Percentiles rank a stretch among this genome's conserved stretches.
Evolutionary conservation across 2,329 filamentous ascomycete species (phyloP).

Genomic region (Anthostomella pinea): DNA sequence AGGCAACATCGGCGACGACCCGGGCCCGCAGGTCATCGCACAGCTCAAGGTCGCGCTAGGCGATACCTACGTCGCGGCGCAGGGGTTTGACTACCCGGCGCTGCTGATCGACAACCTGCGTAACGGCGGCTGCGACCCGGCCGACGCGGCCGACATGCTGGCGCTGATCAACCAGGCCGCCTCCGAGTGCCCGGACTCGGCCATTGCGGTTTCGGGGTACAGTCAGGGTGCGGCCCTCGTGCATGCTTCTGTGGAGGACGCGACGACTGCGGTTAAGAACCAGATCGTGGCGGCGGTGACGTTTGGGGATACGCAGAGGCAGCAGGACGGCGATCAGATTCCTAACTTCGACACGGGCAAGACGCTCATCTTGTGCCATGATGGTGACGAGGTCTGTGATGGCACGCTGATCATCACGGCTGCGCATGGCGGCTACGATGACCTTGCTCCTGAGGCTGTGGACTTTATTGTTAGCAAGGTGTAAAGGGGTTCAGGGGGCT

Average conservation of each 20-base stretch:
- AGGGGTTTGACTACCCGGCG: conserved; percentile 26
- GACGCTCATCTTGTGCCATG: conserved; percentile 44
- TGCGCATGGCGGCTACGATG: conserved; percentile 39
- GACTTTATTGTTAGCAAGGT: conserved; percentile 15
- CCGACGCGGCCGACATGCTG: conserved; percentile 34
- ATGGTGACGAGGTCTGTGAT: conserved; percentile 49
- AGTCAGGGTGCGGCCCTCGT: conserved; percentile 45
- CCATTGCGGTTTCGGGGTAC: conserved; percentile 40
- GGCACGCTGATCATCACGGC: conserved; percentile 41
- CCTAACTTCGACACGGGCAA: conserved; percentile 29
- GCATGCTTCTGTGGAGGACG: conserved; percentile 35
- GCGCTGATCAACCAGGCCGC: conserved; percentile 31
- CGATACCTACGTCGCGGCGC: conserved; percentile 18
- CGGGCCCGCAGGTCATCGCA: conserved; percentile 42
- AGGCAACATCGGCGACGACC: conserved; percentile 34
- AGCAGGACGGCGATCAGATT: conserved; percentile 32
- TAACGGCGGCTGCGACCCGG: conserved; percentile 30
- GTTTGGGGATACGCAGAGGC: conserved; percentile 41
- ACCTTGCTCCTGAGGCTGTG: conserved; percentile 12
- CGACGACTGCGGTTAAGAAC: conserved; percentile 24
- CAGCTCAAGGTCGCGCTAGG: conserved; percentile 45
- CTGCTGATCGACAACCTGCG: conserved; percentile 22
- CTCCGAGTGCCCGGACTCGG: conserved; percentile 38
- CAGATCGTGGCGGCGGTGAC: conserved; percentile 39
- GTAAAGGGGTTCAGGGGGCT: too few relatives aligned